These are phyloP conservation scores for Salix exigua DNA, from an alignment of 345 rosid species.

Conservation along the genomic window DNA sequence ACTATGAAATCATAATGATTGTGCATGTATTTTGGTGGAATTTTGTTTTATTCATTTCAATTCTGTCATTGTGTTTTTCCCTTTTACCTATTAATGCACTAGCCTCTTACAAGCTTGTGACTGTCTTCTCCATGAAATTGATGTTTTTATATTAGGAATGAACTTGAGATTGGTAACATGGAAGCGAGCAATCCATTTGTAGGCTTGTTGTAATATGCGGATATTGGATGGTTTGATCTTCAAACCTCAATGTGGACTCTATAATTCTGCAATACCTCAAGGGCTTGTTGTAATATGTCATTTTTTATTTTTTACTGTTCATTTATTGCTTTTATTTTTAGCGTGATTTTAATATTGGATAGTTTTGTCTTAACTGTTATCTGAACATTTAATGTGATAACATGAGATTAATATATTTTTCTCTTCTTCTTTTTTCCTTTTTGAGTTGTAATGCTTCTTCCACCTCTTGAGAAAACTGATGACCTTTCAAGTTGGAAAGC, in stretches of 20 bases:
- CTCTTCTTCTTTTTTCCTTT: background rate
- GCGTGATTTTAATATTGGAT: background rate
- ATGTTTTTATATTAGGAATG: background rate
- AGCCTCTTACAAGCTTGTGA: background rate
- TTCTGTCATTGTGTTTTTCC: background rate
- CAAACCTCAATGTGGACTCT: background rate
- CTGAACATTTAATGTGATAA: background rate
- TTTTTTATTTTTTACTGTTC: background rate
- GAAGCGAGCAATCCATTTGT: background rate
- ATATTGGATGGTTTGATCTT: background rate
- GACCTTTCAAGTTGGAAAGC: background rate
- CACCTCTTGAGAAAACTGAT: background rate
- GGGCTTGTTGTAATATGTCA: background rate
- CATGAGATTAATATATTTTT: background rate
- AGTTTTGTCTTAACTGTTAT: background rate
- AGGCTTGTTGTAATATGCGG: background rate
- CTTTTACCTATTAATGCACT: background rate
- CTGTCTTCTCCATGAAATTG: background rate
- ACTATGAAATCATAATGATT: background rate
- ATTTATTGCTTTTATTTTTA: no score
- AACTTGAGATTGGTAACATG: background rate
- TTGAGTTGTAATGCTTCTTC: background rate
- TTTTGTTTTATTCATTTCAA: background rate
- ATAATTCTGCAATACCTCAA: no score
- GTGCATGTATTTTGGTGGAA: background rate